phyloP scores from a whole-genome alignment of 2,329 filamentous ascomycete genomes.

The Claviceps cyperi region DNA sequence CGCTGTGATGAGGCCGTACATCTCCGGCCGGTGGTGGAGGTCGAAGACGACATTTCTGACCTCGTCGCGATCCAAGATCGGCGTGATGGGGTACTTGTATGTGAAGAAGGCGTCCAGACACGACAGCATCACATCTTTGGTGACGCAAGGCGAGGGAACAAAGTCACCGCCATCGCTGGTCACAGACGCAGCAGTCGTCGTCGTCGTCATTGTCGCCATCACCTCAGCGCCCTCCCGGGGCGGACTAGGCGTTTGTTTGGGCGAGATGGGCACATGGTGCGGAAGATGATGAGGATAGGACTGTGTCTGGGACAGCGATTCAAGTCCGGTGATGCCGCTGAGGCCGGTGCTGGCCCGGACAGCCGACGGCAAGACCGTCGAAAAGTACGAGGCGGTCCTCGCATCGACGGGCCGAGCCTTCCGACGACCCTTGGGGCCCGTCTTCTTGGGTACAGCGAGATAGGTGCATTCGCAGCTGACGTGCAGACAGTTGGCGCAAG shows the following conservation, averaged over 20 bases:
- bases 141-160: not conserved
- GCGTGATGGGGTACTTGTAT: conserved; percentile 21
- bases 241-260: not conserved
- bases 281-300: not conserved
- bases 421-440: conserved; percentile 14
- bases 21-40: conserved; percentile 7
- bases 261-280: not conserved
- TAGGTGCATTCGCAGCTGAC: conserved; percentile 13
- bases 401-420: not conserved
- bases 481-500: conserved; percentile 14
- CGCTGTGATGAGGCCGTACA: conserved; percentile 15
- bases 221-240: not conserved
- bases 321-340: not conserved
- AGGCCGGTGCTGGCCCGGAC: not conserved
- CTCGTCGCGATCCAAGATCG: conserved; percentile 14
- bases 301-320: too few species aligned
- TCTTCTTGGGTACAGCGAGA: conserved; percentile 18
- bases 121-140: conserved; percentile 9
- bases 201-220: too few species aligned
- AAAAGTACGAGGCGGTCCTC: conserved; percentile 1
- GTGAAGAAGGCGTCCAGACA: conserved; percentile 19
- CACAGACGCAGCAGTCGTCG: conserved; percentile 2
- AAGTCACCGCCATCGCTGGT: conserved; percentile 3
- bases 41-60: conserved; percentile 8
- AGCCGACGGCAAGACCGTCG: not conserved